These are phyloP conservation scores for Sordariomycetes sp. DNA, from an alignment of 2,329 filamentous ascomycete genomes.

Conservation along the genomic window DNA sequence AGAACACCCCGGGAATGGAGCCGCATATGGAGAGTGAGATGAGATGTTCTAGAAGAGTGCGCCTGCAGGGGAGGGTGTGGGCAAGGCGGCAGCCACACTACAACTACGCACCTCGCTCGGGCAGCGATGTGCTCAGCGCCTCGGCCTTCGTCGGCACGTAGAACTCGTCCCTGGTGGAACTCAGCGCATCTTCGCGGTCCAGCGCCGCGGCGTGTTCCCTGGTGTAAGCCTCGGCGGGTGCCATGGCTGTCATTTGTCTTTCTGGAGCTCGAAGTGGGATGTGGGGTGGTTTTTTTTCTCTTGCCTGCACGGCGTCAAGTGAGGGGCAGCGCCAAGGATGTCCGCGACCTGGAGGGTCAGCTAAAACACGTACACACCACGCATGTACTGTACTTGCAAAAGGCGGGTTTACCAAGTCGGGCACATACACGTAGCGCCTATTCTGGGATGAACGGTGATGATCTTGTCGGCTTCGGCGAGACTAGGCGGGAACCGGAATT, in stretches of 20 bases:
- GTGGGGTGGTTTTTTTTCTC: not conserved
- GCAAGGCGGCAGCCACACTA: not conserved
- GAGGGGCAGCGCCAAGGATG: no score
- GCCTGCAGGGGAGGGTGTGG: not conserved
- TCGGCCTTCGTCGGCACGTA: constrained; percentile 48
- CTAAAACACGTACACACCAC: no score
- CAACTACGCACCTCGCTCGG: constrained; percentile 9
- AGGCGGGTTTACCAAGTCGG: no score
- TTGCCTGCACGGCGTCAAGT: no score
- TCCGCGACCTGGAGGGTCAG: no score
- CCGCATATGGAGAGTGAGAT: not conserved
- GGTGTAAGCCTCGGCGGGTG: constrained; percentile 1
- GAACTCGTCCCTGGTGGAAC: constrained; percentile 52
- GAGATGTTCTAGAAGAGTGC: constrained; percentile 2
- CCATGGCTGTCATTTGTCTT: not conserved
- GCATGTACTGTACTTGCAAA: no score
- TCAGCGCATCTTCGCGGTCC: constrained; percentile 45
- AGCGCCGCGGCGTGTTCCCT: constrained; percentile 17
- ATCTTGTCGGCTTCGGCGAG: no score
- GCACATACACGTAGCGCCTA: no score
- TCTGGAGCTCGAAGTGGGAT: not conserved
- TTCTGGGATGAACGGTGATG: no score
- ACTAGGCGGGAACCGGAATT: no score
- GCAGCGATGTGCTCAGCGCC: constrained; percentile 16
- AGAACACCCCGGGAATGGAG: not conserved